These are phyloP conservation scores for Phytophthora litchii DNA, from an alignment of 352 stramenopile species.

Conservation along the genomic window DNA sequence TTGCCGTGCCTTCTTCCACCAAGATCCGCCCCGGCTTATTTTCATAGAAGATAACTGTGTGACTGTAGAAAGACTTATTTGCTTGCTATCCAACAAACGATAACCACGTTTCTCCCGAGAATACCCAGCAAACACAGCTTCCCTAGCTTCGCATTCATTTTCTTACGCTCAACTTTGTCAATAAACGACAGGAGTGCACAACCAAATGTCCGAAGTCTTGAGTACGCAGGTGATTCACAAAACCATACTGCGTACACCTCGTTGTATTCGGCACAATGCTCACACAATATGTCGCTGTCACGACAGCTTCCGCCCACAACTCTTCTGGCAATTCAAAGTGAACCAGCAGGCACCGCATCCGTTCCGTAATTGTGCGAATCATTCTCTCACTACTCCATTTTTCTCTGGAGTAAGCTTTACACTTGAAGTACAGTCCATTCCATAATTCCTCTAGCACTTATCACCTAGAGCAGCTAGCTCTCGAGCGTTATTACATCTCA, in stretches of 20 bases:
- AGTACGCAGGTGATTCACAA: slow-evolving; percentile 6
- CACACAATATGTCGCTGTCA: slow-evolving; percentile 19
- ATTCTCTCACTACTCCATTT: slow-evolving; percentile 28
- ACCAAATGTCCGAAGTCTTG: slow-evolving; percentile 7
- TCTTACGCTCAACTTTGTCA: slow-evolving; percentile 14
- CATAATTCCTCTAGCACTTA: slow-evolving; percentile 9
- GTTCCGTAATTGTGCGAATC: slow-evolving; percentile 29
- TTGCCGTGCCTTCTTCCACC: too few species aligned
- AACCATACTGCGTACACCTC: slow-evolving; percentile 11
- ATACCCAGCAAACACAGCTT: slow-evolving; percentile 14
- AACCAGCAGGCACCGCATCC: slow-evolving; percentile 18
- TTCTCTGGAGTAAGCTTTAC: slow-evolving; percentile 28
- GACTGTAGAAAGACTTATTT: slow-evolving; percentile 9
- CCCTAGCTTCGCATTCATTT: slow-evolving; percentile 9
- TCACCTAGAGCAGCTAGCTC: slow-evolving; percentile 1
- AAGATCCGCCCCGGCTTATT: slow-evolving; percentile 9
- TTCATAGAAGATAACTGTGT: slow-evolving; percentile 15
- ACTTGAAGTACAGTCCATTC: slow-evolving; percentile 15
- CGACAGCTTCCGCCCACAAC: slow-evolving; percentile 24
- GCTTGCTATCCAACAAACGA: slow-evolving; percentile 9
- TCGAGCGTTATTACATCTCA: slow-evolving; percentile 16
- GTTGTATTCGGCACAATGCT: slow-evolving; percentile 17
- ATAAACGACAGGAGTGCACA: slow-evolving; percentile 6
- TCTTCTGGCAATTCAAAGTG: slow-evolving; percentile 21
- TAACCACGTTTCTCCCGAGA: slow-evolving; percentile 8